Evolutionary conservation across 2,329 filamentous ascomycete species (phyloP).

Genomic region (Fusarium continuum): DNA sequence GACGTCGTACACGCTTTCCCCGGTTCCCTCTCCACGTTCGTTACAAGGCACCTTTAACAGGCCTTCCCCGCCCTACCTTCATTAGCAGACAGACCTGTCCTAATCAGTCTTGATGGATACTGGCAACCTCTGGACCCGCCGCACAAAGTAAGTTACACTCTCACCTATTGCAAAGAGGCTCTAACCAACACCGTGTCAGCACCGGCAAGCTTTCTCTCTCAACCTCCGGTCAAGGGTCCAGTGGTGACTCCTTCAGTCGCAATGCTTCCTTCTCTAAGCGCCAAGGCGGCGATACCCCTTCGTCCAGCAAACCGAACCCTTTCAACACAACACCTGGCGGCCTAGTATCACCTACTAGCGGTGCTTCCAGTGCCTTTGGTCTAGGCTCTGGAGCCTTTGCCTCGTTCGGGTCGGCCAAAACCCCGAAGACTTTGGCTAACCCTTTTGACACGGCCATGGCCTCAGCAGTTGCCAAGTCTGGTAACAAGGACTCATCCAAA

Average conservation of each 20-base stretch:
- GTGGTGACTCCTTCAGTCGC: slow-evolving; percentile 67
- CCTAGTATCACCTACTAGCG: slow-evolving; percentile 56
- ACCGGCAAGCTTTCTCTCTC: slow-evolving; percentile 91
- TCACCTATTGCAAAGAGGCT: slow-evolving; percentile 1
- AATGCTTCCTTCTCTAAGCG: slow-evolving; percentile 74
- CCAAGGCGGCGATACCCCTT: slow-evolving; percentile 71
- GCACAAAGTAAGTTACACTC: slow-evolving; percentile 74
- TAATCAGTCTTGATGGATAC: slow-evolving; percentile 62
- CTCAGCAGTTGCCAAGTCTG: slow-evolving; percentile 48
- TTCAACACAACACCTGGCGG: slow-evolving; percentile 77
- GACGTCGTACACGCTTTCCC: slow-evolving; percentile 9
- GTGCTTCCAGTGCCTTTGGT: slow-evolving; percentile 88
- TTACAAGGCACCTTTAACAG: slow-evolving; percentile 32
- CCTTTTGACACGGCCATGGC: slow-evolving; percentile 80
- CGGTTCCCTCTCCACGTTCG: slow-evolving; percentile 7
- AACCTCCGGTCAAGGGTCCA: slow-evolving; percentile 69
- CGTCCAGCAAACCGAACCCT: slow-evolving; percentile 79
- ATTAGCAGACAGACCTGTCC: slow-evolving; percentile 36
- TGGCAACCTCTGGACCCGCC: slow-evolving; percentile 76
- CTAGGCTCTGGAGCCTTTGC: slow-evolving; percentile 95
- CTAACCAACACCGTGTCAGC: slow-evolving; percentile 56
- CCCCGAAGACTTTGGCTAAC: slow-evolving; percentile 84
- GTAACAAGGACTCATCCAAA: slow-evolving; percentile 47
- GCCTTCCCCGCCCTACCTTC: slow-evolving; percentile 40
- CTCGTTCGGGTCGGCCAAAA: slow-evolving; percentile 83